Base-by-base conservation (phyloP, 2,329 filamentous ascomycete genomes). In the Hortaea werneckii region DNA sequence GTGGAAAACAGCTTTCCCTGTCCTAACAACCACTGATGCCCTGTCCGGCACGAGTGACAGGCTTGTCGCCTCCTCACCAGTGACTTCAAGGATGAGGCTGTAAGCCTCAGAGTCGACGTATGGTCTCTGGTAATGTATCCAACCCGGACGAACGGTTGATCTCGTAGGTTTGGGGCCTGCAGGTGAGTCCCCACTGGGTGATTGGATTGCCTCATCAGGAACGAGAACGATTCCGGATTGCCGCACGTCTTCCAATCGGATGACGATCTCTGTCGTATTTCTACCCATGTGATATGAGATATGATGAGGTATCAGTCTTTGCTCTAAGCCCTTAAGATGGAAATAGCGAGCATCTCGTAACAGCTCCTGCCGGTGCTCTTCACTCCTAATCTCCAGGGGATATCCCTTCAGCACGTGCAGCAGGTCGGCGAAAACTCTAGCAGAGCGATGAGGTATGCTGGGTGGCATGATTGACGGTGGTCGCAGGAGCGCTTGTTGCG, bases 311-410 rank as follows among this genome's bases (percentile, higher is more conserved):
- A 95, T 83, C 8, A 96, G 72, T 52, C 80, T 82, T 66, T 96
- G 90, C 67, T 96, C 90, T 0, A 95, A 69, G 0, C 87, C 88
- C 60, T 89, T 90, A 56, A 96, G 82, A 63, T 95, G 87, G 65
- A 90, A 95, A 65, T 95, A 96, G 43, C 86, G 81, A 51, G 87
- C 92, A 64, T 96, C 90, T 37, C 85, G 77, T 1, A 96, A 70
- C 3, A 96, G 74, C 47, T 85, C 79, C 20, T 78, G 74, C 12
- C 90, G 81, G 59, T 96, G 90, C 2, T 76, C 73, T 52, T 89
- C 85, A 62, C 82, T 76, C 44, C 80, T 76, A 48, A 95, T 86
- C 20, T 82, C 73, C 1, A 95, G 66, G 0, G 85, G 82, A 63
- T 95, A 95, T 4, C 90, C 90, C 43, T 86, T 79, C 4, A 95